phyloP scores from a whole-genome alignment of 2,329 filamentous ascomycete genomes.

The Cytospora piceicola region DNA sequence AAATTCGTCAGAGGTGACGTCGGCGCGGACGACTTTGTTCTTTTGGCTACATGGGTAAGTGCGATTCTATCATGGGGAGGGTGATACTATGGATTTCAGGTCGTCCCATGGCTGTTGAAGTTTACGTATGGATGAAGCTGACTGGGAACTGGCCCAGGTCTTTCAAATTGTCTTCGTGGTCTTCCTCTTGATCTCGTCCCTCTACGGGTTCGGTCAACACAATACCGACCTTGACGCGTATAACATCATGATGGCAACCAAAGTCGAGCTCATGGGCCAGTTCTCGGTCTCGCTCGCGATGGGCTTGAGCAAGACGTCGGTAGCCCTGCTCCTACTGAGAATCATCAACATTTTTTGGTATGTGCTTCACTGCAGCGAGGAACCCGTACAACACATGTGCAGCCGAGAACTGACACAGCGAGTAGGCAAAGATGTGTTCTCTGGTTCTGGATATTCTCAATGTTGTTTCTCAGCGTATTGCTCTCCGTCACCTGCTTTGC shows the following conservation, averaged over 20 bases:
- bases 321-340: slow-evolving; percentile 6
- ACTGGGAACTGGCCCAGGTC: background rate
- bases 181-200: slow-evolving; percentile 7
- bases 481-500: slow-evolving; percentile 1
- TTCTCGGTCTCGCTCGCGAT: slow-evolving; percentile 10
- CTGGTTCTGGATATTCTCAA: slow-evolving; percentile 16
- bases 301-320: slow-evolving; percentile 12
- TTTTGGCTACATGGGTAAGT: slow-evolving; percentile 10
- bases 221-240: slow-evolving; percentile 6
- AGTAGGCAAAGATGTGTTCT: slow-evolving; percentile 13
- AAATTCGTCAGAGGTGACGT: slow-evolving; percentile 12
- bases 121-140: background rate
- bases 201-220: slow-evolving; percentile 19
- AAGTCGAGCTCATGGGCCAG: slow-evolving; percentile 14
- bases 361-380: background rate
- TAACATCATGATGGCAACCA: slow-evolving; percentile 6
- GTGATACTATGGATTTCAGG: background rate
- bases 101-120: background rate
- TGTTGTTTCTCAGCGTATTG: slow-evolving; percentile 8
- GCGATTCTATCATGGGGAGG: background rate
- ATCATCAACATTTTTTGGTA: slow-evolving; percentile 11
- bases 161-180: slow-evolving; percentile 1
- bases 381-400: background rate
- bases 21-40: slow-evolving; percentile 12
- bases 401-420: background rate